Conservation (phyloP, 495 filamentous ascomycete species). For the Penicillium desertorum region DNA sequence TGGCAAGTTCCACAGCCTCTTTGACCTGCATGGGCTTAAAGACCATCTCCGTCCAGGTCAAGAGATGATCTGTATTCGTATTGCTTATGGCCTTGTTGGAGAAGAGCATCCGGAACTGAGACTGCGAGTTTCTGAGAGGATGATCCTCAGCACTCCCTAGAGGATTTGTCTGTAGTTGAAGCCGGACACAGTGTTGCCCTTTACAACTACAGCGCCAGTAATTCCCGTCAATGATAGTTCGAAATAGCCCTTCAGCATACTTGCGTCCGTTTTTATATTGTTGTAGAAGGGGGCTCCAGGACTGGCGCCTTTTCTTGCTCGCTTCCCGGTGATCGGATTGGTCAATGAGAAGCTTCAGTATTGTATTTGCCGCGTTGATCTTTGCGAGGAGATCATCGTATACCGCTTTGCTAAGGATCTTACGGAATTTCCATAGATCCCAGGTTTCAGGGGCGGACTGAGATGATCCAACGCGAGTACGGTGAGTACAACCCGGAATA, state of each 20-base stretch:
- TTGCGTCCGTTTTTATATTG: conserved; percentile 11
- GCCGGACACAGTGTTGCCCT: conserved; percentile 8
- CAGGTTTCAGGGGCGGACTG: background rate
- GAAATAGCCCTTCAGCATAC: conserved; percentile 11
- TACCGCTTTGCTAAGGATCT: conserved; percentile 8
- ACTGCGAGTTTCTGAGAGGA: background rate
- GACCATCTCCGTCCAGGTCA: conserved; percentile 16
- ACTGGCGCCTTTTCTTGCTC: background rate
- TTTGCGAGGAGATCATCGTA: conserved; percentile 16
- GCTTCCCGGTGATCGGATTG: background rate
- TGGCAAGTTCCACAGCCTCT: conserved; percentile 4
- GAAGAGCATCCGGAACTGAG: conserved; percentile 9
- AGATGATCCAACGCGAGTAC: no score
- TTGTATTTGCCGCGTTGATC: conserved; percentile 7
- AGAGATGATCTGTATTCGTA: background rate
- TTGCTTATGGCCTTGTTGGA: background rate
- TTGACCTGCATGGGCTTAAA: conserved; percentile 15
- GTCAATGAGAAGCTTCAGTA: conserved; percentile 8
- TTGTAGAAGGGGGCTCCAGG: conserved; percentile 4
- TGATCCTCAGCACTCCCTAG: background rate
- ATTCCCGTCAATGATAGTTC: conserved; percentile 4
- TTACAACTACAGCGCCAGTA: conserved; percentile 13
- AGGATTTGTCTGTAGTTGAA: conserved; percentile 11
- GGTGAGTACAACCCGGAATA: no score
- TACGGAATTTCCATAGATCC: conserved; percentile 4